phyloP scores from a whole-genome alignment of 192 early-diverging fungal genomes.

The Umbelopsis sp. region DNA sequence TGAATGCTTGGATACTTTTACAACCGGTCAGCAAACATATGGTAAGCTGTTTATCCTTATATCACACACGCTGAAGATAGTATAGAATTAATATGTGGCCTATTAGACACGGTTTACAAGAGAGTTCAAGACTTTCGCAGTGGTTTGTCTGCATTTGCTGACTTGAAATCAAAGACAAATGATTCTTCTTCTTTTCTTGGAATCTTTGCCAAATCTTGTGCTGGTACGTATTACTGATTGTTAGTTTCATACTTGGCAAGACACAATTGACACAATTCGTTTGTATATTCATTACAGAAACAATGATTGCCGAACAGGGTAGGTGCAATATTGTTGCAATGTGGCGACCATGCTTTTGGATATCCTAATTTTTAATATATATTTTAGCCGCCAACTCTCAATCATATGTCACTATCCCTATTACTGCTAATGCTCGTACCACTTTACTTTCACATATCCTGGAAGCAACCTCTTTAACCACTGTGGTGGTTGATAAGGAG shows the following conservation, averaged over 20 bases:
- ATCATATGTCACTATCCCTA: slow-evolving; percentile 32
- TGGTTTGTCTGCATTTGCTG: slow-evolving; percentile 22
- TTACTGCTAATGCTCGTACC: slow-evolving; percentile 26
- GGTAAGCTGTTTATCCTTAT: slow-evolving; percentile 26
- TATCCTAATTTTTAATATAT: background rate
- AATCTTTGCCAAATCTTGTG: slow-evolving; percentile 35
- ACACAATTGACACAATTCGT: background rate
- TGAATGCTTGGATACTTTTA: background rate
- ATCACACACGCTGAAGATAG: background rate
- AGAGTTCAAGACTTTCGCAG: slow-evolving; percentile 16
- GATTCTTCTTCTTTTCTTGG: slow-evolving; percentile 39
- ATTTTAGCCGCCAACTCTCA: slow-evolving; percentile 4
- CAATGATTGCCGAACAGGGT: slow-evolving; percentile 16
- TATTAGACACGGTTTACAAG: slow-evolving; percentile 3
- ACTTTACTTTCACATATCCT: slow-evolving; percentile 30
- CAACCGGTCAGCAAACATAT: slow-evolving; percentile 38
- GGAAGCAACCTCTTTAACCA: background rate
- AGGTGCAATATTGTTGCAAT: background rate
- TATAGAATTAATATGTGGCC: background rate
- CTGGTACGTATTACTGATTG: slow-evolving; percentile 37
- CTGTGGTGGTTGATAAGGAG: background rate
- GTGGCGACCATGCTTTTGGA: background rate
- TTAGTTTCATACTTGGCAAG: background rate
- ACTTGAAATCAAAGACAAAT: slow-evolving; percentile 28
- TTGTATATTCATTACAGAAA: background rate